Evolutionary conservation across 148 eudicot genomes (phyloP).

Genomic region (Fallopia convolvulus): DNA sequence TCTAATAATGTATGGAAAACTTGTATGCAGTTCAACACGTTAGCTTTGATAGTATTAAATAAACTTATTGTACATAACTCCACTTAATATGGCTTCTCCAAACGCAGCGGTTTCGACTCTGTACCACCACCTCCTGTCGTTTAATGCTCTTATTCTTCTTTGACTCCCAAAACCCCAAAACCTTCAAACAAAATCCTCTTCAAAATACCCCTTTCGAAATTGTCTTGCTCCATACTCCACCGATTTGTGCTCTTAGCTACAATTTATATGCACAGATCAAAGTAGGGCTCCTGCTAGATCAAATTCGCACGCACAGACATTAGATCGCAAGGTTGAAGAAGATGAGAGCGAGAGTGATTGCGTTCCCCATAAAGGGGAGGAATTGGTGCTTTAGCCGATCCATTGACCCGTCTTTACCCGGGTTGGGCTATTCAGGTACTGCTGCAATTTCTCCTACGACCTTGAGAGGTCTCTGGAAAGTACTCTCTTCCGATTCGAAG

Average conservation of each 20-base stretch:
- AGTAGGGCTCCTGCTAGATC: not conserved
- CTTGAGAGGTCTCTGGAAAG: constrained; percentile 47
- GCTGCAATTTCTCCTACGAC: constrained; percentile 44
- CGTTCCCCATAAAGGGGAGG: constrained; percentile 84
- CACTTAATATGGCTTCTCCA: not conserved
- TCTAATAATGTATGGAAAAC: no score
- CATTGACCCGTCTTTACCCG: constrained; percentile 31
- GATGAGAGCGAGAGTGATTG: constrained; percentile 70
- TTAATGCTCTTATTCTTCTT: not conserved
- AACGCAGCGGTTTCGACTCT: not conserved
- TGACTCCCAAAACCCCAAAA: not conserved
- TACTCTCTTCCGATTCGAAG: constrained; percentile 29
- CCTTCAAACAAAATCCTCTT: not conserved
- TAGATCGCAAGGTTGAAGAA: constrained; percentile 12
- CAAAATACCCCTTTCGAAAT: not conserved
- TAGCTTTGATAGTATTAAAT: no score
- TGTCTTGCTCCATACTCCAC: not conserved
- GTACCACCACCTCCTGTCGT: not conserved
- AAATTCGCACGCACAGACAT: not conserved
- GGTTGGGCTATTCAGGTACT: constrained; percentile 13
- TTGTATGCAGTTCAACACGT: no score
- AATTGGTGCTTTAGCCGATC: constrained; percentile 86
- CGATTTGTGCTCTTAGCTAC: not conserved
- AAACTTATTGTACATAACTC: no score
- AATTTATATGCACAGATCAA: not conserved